Conservation (phyloP, 192 early-diverging fungal genomes). For the Backusella tuberculispora region DNA sequence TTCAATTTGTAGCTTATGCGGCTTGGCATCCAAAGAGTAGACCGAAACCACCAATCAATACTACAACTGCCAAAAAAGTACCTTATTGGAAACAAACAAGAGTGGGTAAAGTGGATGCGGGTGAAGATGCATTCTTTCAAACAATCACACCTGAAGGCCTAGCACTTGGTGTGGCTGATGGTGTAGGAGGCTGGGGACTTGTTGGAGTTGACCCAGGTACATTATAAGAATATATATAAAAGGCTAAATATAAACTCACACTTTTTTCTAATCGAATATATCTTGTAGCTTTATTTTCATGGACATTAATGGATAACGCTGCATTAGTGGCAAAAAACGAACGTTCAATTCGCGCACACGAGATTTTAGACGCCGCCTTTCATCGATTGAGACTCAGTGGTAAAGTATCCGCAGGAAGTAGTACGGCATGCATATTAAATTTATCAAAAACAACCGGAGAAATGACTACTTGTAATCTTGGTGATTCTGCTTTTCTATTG, state of each 20-base stretch:
- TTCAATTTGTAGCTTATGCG: constrained; percentile 36
- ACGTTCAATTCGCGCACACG: constrained; percentile 46
- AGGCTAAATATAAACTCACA: not conserved
- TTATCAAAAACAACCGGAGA: constrained; percentile 58
- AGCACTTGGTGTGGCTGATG: constrained; percentile 61
- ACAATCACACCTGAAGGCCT: constrained; percentile 54
- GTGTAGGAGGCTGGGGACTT: constrained; percentile 65
- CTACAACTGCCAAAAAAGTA: constrained; percentile 14
- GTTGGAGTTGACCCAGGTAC: constrained; percentile 43
- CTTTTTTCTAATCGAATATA: constrained; percentile 15
- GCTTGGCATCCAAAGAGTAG: constrained; percentile 35
- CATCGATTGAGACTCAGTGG: constrained; percentile 51
- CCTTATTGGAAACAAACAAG: constrained; percentile 48
- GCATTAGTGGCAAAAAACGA: constrained; percentile 49
- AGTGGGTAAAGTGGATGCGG: constrained; percentile 61
- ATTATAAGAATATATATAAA: not conserved
- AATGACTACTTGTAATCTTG: constrained; percentile 56
- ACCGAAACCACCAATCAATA: not conserved
- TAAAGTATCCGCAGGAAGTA: constrained; percentile 58
- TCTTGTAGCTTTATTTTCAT: constrained; percentile 52
- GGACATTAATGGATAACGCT: constrained; percentile 66
- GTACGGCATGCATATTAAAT: constrained; percentile 61
- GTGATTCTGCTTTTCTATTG: constrained; percentile 58
- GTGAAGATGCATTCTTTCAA: constrained; percentile 66
- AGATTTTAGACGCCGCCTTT: constrained; percentile 56